Evolutionary conservation across 345 rosid species (phyloP), one percentile per base, ranked within the genome.

Genomic region (Aurinia saxatilis): DNA sequence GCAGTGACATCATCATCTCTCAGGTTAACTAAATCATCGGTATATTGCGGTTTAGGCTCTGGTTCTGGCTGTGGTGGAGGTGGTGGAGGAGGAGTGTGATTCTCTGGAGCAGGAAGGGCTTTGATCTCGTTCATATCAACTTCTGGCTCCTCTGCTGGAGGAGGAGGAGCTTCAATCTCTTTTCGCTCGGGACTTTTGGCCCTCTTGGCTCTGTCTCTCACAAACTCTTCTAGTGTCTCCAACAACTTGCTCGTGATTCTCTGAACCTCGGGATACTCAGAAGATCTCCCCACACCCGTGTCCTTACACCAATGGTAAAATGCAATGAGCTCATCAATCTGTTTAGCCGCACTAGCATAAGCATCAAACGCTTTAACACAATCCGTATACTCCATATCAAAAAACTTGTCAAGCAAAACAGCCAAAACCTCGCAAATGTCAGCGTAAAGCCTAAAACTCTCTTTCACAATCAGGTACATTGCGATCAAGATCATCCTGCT

Each of bases 231-330:
- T 80, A 92, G 67, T 1, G 91, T 80, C 73, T 87, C 93, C 71
- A 92, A 64, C 64, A 87, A 70, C 62, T 89, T 89, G 33, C 80
- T 72, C 0, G 98, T 85, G 63, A 92, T 87, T 77, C 80, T 89
- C 80, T 89, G 95, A 55, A 92, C 85, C 66, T 92, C 97, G 2
- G 98, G 98, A 57, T 92, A 92, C 71, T 92, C 98, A 0, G 97
- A 79, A 1, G 98, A 82, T 56, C 98, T 80, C 1, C 88, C 86
- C 49, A 92, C 82, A 2, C 98, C 95, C 0, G 72, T 76, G 10
- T 83, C 90, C 72, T 89, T 92, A 31, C 89, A 83, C 97, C 95
- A 89, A 45, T 71, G 76, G 66, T 87, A 89, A 67, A 89, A 81
- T 2, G 76, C 65, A 64, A 83, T 77, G 25, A 92, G 73, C 80